Conservation (phyloP, 768 basidiomycete genomes). For the Russula compacta region DNA sequence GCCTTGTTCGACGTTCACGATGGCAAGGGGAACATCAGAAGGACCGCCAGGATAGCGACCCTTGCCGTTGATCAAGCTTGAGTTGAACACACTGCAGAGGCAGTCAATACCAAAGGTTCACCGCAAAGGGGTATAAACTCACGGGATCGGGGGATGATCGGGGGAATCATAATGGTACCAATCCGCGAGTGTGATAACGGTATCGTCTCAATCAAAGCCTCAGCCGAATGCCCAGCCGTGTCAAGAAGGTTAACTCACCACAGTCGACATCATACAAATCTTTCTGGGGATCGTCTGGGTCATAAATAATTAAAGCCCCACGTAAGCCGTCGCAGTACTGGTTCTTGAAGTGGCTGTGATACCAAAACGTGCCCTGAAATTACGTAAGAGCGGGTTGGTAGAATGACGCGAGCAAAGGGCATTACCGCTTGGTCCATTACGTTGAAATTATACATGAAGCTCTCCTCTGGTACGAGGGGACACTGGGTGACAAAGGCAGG, state of each 20-base stretch:
- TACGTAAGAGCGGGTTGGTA: not conserved
- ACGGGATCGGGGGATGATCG: not conserved
- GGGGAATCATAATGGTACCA: constrained; percentile 25
- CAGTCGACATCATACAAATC: constrained; percentile 27
- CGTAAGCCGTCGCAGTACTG: constrained; percentile 39
- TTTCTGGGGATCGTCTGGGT: constrained; percentile 25
- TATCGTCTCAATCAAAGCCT: constrained; percentile 28
- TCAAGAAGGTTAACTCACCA: constrained; percentile 12
- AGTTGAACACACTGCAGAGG: constrained; percentile 22
- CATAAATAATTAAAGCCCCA: constrained; percentile 29
- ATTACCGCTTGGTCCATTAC: constrained; percentile 27
- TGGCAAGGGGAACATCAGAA: not conserved
- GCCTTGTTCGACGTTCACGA: constrained; percentile 7
- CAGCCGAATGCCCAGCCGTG: not conserved
- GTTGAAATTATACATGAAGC: constrained; percentile 34
- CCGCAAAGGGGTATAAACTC: not conserved
- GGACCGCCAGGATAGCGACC: constrained; percentile 31
- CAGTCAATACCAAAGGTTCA: not conserved
- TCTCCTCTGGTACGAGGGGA: constrained; percentile 32
- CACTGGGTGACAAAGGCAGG: constrained; percentile 30
- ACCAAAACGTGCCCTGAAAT: constrained; percentile 28
- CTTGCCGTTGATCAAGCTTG: constrained; percentile 40
- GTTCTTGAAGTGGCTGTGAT: constrained; percentile 34
- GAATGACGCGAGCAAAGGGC: not conserved
- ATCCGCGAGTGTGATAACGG: constrained; percentile 40